Base-by-base conservation (phyloP, 2,329 filamentous ascomycete genomes). In the Aspergillus felis region DNA sequence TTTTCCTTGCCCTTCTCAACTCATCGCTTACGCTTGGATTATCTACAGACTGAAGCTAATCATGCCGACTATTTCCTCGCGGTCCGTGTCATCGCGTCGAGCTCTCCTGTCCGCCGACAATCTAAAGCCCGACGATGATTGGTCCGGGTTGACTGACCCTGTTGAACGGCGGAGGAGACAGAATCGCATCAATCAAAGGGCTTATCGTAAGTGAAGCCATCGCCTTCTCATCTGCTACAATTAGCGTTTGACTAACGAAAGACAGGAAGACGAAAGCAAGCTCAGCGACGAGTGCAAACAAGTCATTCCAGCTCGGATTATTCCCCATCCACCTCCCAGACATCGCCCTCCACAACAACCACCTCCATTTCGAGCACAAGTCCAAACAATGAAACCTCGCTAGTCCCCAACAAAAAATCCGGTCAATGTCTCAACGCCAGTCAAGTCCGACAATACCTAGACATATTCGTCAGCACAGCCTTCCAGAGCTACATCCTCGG, bases 171-270 rank as follows among this genome's bases (percentile, higher is more conserved):
- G 69, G n/a, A 59, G 65, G 44, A 61, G 63, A 44, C 69, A 71
- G 53, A 71, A 71, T 50, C 63, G 69, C 22, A 58, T 71, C 27
- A 71, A 71, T 32, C 69, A 71, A 57, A 57, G 69, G 46, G 68
- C 68, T n/a, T 66, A 63, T 53, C 62, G 69, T 71, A 57, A 57
- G 66, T 56, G n/a, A 44, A 12, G 6, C 20, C 3, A 8, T n/a
- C 17, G 9, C 3, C 24, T 22, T 38, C n/a, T 29, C 17, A 12
- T 24, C 7, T 9, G 38, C 20, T 22, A 12, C 28, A 10, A 3
- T 24, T 3, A 14, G 22, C 38, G 14, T 32, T 22, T 4, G 35
- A 38, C 17, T 22, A 5, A 49, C 6, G 12, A 4, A 4, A 27
- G 10, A 14, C 27, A 69, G 66, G 66, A 1, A 61, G 62, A 53